Conservation (phyloP, 1,284 basidiomycete genomes). For the Agroathelia rolfsii region DNA sequence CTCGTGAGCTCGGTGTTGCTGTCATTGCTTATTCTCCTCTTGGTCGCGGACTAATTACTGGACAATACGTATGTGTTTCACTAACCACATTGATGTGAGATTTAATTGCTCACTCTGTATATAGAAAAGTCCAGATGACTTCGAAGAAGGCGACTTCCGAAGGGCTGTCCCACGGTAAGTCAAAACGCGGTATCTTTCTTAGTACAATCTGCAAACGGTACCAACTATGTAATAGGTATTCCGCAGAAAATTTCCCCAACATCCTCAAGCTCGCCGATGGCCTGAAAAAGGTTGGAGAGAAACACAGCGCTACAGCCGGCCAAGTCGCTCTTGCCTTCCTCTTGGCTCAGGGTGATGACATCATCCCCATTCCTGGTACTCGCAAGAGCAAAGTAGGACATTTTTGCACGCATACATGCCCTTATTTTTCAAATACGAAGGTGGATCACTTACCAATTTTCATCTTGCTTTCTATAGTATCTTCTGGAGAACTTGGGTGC, state of each 20-base stretch:
- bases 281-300: constrained; percentile 24
- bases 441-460: too few relatives aligned
- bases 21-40: constrained; percentile 56
- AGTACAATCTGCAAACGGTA: background rate
- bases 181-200: too few relatives aligned
- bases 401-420: too few relatives aligned
- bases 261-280: constrained; percentile 31
- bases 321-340: constrained; percentile 45
- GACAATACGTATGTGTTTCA: constrained; percentile 30
- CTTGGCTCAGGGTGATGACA: constrained; percentile 28
- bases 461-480: too few relatives aligned
- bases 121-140: constrained; percentile 39
- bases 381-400: too few relatives aligned
- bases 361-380: constrained; percentile 34
- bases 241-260: constrained; percentile 33
- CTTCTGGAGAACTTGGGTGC: constrained; percentile 8
- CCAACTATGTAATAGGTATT: constrained; percentile 13
- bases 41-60: constrained; percentile 54
- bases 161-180: constrained; percentile 25
- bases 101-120: background rate
- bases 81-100: constrained; percentile 1
- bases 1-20: constrained; percentile 40
- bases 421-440: too few relatives aligned
- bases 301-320: constrained; percentile 27
- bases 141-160: constrained; percentile 40